Evolutionary conservation across 306 rosid genomes (phyloP).

Genomic region (Vigna radiata): DNA sequence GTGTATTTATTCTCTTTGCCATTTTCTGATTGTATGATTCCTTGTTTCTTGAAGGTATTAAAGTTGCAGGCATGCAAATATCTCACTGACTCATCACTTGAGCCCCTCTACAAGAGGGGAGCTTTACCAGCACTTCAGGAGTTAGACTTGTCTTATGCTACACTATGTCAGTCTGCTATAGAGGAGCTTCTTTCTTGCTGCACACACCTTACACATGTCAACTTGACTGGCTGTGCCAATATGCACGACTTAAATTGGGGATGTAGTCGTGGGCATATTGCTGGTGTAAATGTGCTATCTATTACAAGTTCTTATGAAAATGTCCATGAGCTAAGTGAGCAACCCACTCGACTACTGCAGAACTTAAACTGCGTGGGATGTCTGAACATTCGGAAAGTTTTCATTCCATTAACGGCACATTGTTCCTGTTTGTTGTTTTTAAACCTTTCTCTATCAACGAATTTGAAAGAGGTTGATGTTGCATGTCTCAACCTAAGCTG

Average conservation of each 20-base stretch:
- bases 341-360: conserved; percentile 78
- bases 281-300: conserved; percentile 45
- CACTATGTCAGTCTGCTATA: conserved; percentile 89
- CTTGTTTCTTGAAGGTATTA: conserved; percentile 68
- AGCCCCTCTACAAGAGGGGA: conserved; percentile 92
- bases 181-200: conserved; percentile 98
- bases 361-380: conserved; percentile 95
- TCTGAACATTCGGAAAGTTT: conserved; percentile 86
- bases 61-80: conserved; percentile 97
- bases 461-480: conserved; percentile 91
- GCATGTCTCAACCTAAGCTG: conserved; percentile 87
- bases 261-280: conserved; percentile 47
- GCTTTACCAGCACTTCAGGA: conserved; percentile 95
- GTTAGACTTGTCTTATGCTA: conserved; percentile 92
- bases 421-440: conserved; percentile 70
- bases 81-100: conserved; percentile 83
- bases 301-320: conserved; percentile 48
- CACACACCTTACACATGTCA: conserved; percentile 86
- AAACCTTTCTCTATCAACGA: conserved; percentile 82
- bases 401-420: conserved; percentile 82
- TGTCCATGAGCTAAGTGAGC: conserved; percentile 56
- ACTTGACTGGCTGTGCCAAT: conserved; percentile 96
- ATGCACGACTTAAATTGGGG: conserved; percentile 99
- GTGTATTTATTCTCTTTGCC: neutral
- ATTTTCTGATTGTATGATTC: conserved; percentile 22